Conservation (phyloP, 2,329 filamentous ascomycete genomes). For the Coniochaeta pulveracea region DNA sequence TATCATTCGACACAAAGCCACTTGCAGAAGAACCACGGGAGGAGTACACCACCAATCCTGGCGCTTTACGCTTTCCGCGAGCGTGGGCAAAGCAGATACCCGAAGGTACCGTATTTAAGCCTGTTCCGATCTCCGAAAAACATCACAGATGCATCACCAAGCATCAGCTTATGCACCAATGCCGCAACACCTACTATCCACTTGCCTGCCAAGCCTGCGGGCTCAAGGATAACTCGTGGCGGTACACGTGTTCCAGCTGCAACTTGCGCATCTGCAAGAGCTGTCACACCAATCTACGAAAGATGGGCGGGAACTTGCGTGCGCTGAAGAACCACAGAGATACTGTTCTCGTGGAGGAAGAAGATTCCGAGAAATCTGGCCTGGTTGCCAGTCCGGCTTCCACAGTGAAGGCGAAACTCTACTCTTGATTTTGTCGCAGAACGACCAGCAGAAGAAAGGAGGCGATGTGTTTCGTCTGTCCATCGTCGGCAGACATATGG, state of each 20-base stretch:
- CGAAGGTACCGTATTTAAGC: constrained; percentile 25
- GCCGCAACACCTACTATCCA: constrained; percentile 36
- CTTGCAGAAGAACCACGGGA: constrained; percentile 5
- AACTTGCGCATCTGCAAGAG: constrained; percentile 37
- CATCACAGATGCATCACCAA: constrained; percentile 34
- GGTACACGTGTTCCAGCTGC: constrained; percentile 38
- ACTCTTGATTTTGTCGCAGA: no score
- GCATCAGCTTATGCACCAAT: constrained; percentile 36
- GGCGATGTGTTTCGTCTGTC: no score
- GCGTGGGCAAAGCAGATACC: constrained; percentile 16
- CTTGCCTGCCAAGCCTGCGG: constrained; percentile 42
- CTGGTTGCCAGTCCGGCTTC: no score
- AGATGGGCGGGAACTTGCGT: constrained; percentile 29
- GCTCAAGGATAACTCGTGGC: constrained; percentile 17
- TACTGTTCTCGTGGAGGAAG: constrained; percentile 4
- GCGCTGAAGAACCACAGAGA: constrained; percentile 24
- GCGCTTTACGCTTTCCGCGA: constrained; percentile 10
- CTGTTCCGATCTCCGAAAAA: constrained; percentile 26
- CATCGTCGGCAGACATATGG: no score
- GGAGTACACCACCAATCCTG: constrained; percentile 2
- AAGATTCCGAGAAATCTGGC: no score
- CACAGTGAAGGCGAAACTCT: no score
- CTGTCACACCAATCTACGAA: constrained; percentile 31
- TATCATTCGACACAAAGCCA: background rate
- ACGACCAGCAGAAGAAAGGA: no score